These are phyloP conservation scores for Alnus rubra DNA, from an alignment of 306 rosid species.

Conservation along the genomic window DNA sequence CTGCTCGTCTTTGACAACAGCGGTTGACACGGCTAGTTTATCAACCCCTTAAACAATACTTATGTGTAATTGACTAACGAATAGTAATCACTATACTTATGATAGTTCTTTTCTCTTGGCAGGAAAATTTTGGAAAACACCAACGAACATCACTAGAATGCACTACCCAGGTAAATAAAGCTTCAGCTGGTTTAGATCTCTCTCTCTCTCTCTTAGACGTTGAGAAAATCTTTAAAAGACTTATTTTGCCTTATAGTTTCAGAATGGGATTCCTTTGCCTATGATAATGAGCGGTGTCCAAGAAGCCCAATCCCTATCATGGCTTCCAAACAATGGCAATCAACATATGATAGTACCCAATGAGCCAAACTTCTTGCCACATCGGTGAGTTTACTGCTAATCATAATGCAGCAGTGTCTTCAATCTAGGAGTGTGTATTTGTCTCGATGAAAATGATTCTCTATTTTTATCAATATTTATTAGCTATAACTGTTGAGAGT, in stretches of 20 bases:
- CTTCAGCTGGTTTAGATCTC: background rate
- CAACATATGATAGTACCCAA: conserved; percentile 46
- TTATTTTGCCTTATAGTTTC: conserved; percentile 47
- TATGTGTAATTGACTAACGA: background rate
- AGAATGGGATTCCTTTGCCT: conserved; percentile 56
- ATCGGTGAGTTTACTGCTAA: conserved; percentile 46
- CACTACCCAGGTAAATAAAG: conserved; percentile 51
- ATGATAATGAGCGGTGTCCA: conserved; percentile 56
- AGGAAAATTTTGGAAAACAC: conserved; percentile 64
- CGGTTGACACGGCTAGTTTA: background rate
- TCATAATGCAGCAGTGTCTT: background rate
- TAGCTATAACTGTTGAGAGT: background rate
- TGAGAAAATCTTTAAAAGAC: conserved; percentile 5
- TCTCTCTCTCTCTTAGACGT: background rate
- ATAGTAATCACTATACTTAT: conserved; percentile 9
- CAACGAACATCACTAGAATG: conserved; percentile 54
- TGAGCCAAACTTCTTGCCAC: conserved; percentile 52
- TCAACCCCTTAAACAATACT: background rate
- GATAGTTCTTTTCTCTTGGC: conserved; percentile 20
- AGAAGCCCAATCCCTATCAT: conserved; percentile 61
- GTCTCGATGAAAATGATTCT: background rate
- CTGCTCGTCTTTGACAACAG: background rate
- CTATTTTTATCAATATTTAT: background rate
- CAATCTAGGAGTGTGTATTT: background rate
- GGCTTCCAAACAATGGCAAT: conserved; percentile 57